Base-by-base conservation (phyloP, 2,329 filamentous ascomycete genomes). In the Penicillium sumatraense region DNA sequence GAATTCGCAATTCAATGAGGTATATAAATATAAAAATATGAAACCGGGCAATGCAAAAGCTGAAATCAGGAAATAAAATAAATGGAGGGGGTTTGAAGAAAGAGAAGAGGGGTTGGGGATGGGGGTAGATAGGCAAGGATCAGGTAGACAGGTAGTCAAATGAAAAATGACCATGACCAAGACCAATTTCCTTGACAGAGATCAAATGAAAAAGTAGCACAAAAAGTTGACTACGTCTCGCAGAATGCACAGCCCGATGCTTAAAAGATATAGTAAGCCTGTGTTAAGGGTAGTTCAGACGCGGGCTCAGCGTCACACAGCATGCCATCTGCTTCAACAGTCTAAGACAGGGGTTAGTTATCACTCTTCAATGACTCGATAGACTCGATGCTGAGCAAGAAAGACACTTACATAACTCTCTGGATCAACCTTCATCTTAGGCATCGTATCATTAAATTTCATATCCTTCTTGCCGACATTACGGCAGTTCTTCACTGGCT, bases 391-490 rank as follows among this genome's bases (percentile, higher is more conserved):
- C 5, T 11, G 5, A 16, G 16, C 8, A 18, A 10, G 18, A 1
- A 27, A 29, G 23, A 29, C 49, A 78, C 80, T 77, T 64, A 82
- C 78, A 78, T 97, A 98, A 68, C 84, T 87, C 81, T 98, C 93
- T 5, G 93, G 90, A 73, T 98, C 93, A 57, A 98, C 93, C 66
- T 81, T 86, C 90, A 98, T 97, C 77, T 82, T 86, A 13, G 93
- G 93, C 85, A 86, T 91, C 51, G 76, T 76, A 68, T 91, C 86
- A 73, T 97, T 97, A 74, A 86, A 93, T 69, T 91, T 92, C 92
- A 97, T 96, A 74, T 97, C 90, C 65, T 76, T 81, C 82, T 97
- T 97, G 40, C 87, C 81, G 41, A 96, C 83, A 27, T 74, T 83
- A 56, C 93, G 82, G 73, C 92, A 96, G 53, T 84, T 84, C 69